phyloP scores from a whole-genome alignment of 2,329 filamentous ascomycete genomes.

The Epichloe amarillans region DNA sequence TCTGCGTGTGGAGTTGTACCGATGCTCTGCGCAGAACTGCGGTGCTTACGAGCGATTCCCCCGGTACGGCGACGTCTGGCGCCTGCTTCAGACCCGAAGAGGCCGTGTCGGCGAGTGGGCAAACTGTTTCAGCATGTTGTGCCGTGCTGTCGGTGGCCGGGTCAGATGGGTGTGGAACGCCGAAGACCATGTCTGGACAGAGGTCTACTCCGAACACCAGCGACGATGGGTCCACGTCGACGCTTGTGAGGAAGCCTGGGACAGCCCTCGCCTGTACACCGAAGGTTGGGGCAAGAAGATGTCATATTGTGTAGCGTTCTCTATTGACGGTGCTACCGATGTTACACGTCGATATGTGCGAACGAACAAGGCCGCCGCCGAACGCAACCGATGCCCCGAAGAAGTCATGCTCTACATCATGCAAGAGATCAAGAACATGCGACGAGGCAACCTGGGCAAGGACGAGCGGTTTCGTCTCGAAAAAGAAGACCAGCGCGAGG shows the following conservation, averaged over 20 bases:
- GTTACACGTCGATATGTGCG: constrained; percentile 57
- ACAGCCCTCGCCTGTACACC: constrained; percentile 81
- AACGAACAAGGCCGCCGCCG: constrained; percentile 57
- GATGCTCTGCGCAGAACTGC: constrained; percentile 66
- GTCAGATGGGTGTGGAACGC: constrained; percentile 98
- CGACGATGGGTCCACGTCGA: constrained; percentile 96
- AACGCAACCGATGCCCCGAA: constrained; percentile 70
- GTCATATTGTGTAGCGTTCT: constrained; percentile 94
- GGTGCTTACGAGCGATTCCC: constrained; percentile 78
- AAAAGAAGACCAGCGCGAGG: constrained; percentile 66
- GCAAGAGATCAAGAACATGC: constrained; percentile 76
- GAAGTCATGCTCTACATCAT: constrained; percentile 84
- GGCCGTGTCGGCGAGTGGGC: constrained; percentile 93
- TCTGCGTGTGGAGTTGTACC: constrained; percentile 76
- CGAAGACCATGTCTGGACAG: constrained; percentile 96
- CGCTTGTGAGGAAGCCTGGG: constrained; percentile 87
- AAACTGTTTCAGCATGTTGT: constrained; percentile 98
- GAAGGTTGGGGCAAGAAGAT: constrained; percentile 96
- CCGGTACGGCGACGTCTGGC: constrained; percentile 94
- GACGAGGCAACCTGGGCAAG: constrained; percentile 74
- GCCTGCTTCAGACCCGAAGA: constrained; percentile 70
- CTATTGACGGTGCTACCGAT: constrained; percentile 65
- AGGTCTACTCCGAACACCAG: constrained; percentile 89
- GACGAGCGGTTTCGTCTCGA: constrained; percentile 70
- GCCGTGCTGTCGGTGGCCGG: constrained; percentile 76